Evolutionary conservation across 2,329 filamentous ascomycete species (phyloP).

Genomic region (Nakataea oryzae): DNA sequence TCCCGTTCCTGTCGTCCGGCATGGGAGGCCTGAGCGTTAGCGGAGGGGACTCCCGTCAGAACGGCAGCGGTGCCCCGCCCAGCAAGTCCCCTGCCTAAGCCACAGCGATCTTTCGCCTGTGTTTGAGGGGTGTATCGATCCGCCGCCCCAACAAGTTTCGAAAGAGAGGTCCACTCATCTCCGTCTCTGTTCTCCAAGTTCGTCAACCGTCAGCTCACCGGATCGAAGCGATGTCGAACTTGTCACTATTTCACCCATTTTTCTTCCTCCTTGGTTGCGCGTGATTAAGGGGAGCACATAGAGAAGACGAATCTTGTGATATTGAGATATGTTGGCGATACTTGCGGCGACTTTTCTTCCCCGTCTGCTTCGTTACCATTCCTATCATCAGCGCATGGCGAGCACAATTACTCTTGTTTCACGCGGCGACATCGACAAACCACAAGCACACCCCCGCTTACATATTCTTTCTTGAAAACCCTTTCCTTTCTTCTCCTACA

Average conservation of each 20-base stretch:
- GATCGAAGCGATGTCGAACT: background rate
- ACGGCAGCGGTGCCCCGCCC: constrained; percentile 43
- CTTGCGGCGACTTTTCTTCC: background rate
- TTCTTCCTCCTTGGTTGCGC: background rate
- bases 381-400: background rate
- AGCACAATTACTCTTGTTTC: background rate
- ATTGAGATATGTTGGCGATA: background rate
- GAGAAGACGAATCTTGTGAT: constrained; percentile 1
- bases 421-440: background rate
- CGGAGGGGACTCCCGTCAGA: constrained; percentile 51
- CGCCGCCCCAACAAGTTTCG: background rate
- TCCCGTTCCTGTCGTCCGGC: constrained; percentile 67
- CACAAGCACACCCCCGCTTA: background rate
- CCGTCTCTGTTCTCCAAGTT: background rate
- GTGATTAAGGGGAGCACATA: background rate
- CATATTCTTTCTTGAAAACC: background rate
- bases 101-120: background rate
- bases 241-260: background rate
- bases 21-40: constrained; percentile 65
- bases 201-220: background rate
- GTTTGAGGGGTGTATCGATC: background rate
- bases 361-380: background rate
- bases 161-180: background rate
- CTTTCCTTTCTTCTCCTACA: background rate
- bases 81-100: constrained; percentile 50